Base-by-base conservation (phyloP, 495 filamentous ascomycete genomes). In the Trichoderma gamsii region DNA sequence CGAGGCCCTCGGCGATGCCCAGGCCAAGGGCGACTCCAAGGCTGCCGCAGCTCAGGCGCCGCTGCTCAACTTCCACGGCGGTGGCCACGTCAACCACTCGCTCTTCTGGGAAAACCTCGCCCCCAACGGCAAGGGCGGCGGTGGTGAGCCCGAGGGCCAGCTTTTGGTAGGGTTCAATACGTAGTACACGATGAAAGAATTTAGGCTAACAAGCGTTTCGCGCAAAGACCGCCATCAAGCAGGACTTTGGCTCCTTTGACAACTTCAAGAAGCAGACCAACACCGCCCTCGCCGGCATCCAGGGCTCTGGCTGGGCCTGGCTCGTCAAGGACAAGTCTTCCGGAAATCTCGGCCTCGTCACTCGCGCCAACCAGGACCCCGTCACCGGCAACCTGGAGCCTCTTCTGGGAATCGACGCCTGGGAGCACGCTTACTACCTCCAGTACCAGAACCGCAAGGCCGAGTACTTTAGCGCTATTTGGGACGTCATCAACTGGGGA, bases 371-470 rank as follows among this genome's bases (percentile, higher is more conserved):
- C 83, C 92, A 97, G 79, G 92, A 97, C 78, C 89, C 92, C 65
- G 91, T 97, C 23, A 83, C 91, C 38, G 92, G 91, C 41, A 86
- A 88, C 72, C 89, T 85, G 78, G 78, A 85, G 69, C 92, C 92
- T 41, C 80, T 97, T 25, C 80, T 96, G 59, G 92, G 92, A 51
- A 90, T 97, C 78, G 92, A 97, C 80, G 91, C 91, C 65, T 97
- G 92, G 92, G 92, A 97, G 81, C 73, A 81, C 68, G 78, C 81
- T 61, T 83, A 85, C 76, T 84, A 83, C 81, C 83, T 99, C 67
- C 92, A 99, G 83, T 99, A 99, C 79, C 86, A 97, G 85, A 99
- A 98, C 83, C 90, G 94, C 76, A 99, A 99, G 87, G 95, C 91
- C 66, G 96, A 97, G 78, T 99, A 99, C 82, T 97, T 99, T 79